phyloP scores from a whole-genome alignment of 495 filamentous ascomycete genomes.

The Trichoderma virens region DNA sequence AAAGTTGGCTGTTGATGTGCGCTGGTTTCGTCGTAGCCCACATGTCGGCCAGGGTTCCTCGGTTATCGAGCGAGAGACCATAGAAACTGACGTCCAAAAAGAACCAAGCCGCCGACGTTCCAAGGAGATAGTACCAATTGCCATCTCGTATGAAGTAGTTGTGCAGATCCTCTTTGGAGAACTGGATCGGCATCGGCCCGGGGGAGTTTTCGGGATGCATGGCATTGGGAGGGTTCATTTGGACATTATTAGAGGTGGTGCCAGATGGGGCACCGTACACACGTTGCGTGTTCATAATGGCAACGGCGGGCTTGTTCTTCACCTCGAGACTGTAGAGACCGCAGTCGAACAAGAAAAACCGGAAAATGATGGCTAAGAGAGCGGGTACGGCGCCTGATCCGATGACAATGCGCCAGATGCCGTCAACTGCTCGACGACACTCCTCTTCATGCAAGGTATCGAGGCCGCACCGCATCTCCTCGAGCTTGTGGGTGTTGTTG shows the following conservation, averaged over 20 bases:
- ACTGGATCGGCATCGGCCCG: conserved; percentile 22
- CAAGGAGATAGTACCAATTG: conserved; percentile 30
- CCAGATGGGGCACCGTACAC: conserved; percentile 37
- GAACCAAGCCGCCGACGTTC: conserved; percentile 32
- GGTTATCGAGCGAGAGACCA: conserved; percentile 29
- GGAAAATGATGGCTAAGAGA: conserved; percentile 64
- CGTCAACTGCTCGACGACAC: conserved; percentile 62
- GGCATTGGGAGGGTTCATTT: conserved; percentile 54
- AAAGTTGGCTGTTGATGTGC: conserved; percentile 20
- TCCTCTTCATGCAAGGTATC: conserved; percentile 44
- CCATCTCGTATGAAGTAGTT: conserved; percentile 26
- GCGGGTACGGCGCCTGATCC: conserved; percentile 68
- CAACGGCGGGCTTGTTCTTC: conserved; percentile 55
- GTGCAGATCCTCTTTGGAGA: conserved; percentile 22
- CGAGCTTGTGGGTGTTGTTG: conserved; percentile 49
- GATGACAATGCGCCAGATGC: conserved; percentile 72
- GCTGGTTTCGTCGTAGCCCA: conserved; percentile 21
- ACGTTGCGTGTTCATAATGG: conserved; percentile 51
- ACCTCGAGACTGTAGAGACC: conserved; percentile 74
- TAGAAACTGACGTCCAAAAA: conserved; percentile 32
- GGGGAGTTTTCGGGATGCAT: conserved; percentile 9
- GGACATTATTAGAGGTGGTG: conserved; percentile 53
- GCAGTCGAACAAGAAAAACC: conserved; percentile 65
- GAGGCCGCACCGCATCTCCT: conserved; percentile 36
- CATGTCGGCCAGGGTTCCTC: conserved; percentile 26